Percentiles rank a stretch among this genome's conserved stretches.
phyloP scores from a whole-genome alignment of 2,329 filamentous ascomycete species.

The Cryphonectria japonica region DNA sequence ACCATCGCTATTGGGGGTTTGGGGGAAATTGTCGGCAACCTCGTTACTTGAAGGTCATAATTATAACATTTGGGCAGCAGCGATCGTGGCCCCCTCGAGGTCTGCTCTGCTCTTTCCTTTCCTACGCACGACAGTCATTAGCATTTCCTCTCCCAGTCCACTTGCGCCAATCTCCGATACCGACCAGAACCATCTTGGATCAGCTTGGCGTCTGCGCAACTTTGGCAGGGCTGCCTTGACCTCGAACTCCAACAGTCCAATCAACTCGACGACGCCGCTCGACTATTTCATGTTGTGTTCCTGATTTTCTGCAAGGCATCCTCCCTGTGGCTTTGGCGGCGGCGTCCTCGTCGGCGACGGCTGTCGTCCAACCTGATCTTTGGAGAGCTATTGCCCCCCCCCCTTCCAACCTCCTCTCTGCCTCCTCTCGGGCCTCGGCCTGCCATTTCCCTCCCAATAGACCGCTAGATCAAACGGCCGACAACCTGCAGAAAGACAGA shows the following conservation, averaged over 20 bases:
- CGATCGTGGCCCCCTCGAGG: not conserved
- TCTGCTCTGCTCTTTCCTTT: not conserved
- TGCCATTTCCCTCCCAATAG: constrained; percentile 19
- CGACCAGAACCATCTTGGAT: constrained; percentile 15
- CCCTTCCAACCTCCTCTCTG: not conserved
- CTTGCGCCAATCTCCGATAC: constrained; percentile 29
- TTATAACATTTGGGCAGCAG: not conserved
- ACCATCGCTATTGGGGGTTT: constrained; percentile 12
- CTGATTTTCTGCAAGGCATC: constrained; percentile 25
- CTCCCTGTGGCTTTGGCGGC: constrained; percentile 9
- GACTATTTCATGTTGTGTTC: constrained; percentile 26
- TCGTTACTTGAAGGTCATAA: constrained; percentile 11
- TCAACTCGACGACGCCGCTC: constrained; percentile 18
- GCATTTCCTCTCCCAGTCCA: constrained; percentile 12
- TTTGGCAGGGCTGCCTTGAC: constrained; percentile 13
- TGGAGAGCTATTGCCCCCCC: not conserved
- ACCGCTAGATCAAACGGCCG: constrained; percentile 21
- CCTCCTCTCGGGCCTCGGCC: constrained; percentile 1
- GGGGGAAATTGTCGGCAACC: constrained; percentile 19
- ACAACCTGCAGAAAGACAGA: constrained; percentile 13
- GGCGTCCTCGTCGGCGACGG: not conserved
- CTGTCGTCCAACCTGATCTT: not conserved
- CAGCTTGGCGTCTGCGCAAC: constrained; percentile 19
- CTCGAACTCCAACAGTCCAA: constrained; percentile 8
- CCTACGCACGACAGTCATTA: not conserved